These are phyloP conservation scores for Iberis pinnata DNA, from an alignment of 345 rosid genomes.

Conservation along the genomic window DNA sequence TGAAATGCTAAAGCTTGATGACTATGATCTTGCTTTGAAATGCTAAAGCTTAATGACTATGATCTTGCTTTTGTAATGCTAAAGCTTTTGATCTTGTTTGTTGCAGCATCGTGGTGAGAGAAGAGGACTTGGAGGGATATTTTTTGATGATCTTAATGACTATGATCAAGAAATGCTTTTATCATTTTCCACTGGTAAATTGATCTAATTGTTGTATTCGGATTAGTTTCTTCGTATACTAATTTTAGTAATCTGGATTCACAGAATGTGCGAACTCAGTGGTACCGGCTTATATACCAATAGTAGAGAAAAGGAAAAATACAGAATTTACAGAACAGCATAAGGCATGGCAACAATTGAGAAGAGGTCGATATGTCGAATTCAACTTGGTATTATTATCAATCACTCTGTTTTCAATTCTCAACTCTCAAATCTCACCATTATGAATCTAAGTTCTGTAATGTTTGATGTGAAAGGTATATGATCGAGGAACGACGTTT, in stretches of 20 bases:
- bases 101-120: constrained; percentile 91
- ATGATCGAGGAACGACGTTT: constrained; percentile 95
- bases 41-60: too few relatives aligned
- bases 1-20: too few relatives aligned
- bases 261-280: constrained; percentile 93
- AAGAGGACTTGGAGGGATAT: constrained; percentile 95
- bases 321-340: constrained; percentile 64
- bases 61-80: too few relatives aligned
- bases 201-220: background rate
- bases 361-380: constrained; percentile 94
- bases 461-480: constrained; percentile 44
- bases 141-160: constrained; percentile 93
- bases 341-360: constrained; percentile 95
- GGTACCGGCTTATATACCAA: constrained; percentile 86
- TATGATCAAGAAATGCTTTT: constrained; percentile 94
- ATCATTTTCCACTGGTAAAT: constrained; percentile 78
- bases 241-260: background rate
- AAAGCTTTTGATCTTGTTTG: constrained; percentile 21
- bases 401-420: background rate
- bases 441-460: background rate
- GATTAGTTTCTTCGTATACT: constrained; percentile 16
- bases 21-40: too few relatives aligned
- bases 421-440: background rate
- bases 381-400: constrained; percentile 68
- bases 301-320: constrained; percentile 75